Evolutionary conservation across 2,329 filamentous ascomycete genomes (phyloP), one percentile per base, ranked within the genome.

Genomic region (Aspergillus puulaauensis): DNA sequence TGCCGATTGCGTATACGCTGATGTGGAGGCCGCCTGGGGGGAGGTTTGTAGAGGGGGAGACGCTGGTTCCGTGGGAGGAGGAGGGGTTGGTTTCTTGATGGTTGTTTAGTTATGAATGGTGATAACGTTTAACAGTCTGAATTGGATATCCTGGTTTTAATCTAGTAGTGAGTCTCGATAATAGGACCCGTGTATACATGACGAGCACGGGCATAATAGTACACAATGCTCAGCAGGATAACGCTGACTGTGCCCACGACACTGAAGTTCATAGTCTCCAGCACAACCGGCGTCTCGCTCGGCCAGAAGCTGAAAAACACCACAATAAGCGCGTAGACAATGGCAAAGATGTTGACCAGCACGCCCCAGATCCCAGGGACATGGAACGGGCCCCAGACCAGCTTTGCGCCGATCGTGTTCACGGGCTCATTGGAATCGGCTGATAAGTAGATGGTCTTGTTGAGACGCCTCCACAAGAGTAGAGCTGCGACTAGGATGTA

Each of bases 231-330:
- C 57, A 80, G 73, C 6, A 76, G 33, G 56, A 80, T 70, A 11
- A 73, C 71, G 2, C 71, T 71, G 23, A 67, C 60, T 19, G 80
- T 80, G 39, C 82, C 75, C 19, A 80, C 70, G 14, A 74, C 65
- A 44, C 65, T 68, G 11, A 62, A 84, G 65, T 84, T 84, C 74
- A 83, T 82, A 2, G 73, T 75, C 14, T 63, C 63, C 1, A 72
- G 64, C 2, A 69, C 75, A 1, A 79, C 75, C 1, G 68, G 61
- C 37, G 74, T 67, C 3, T 63, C 24, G 0, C 60, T 64, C 0
- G 82, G 82, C 67, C 81, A 83, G 60, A 81, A 81, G 46, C 73
- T 73, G 62, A 82, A 80, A 57, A 82, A 72, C 54, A 81, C 76
- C 4, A 79, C 73, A 44, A 80, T 73, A 1, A 73, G 64, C n/a